A percentile compares a stretch with the other conserved stretches of the same genome.
phyloP scores from a whole-genome alignment of 1,139 yeast species.

The Saccharomyces hybrid region DNA sequence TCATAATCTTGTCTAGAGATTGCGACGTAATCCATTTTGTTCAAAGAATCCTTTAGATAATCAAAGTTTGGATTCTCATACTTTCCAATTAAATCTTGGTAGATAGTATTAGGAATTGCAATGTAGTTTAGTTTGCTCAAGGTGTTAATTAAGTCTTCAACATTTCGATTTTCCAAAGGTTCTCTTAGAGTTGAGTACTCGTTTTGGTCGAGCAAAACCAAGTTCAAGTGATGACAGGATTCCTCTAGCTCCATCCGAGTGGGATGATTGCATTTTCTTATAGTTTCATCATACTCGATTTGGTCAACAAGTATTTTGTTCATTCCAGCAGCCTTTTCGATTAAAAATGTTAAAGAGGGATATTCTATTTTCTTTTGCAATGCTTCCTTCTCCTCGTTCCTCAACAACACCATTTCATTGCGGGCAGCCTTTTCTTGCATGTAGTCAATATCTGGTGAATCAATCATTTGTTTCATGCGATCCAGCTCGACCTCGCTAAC shows the following conservation, averaged over 20 bases:
- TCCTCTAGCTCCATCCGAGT: not conserved
- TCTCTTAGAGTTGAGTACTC: constrained; percentile 8
- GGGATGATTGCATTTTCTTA: not conserved
- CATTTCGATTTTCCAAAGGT: constrained; percentile 9
- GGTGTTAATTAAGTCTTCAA: constrained; percentile 21
- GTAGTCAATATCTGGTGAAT: not conserved
- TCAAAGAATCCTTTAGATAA: too few species aligned
- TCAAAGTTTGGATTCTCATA: constrained; percentile 16
- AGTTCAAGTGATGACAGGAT: not conserved
- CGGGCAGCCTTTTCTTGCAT: not conserved
- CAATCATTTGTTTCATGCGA: not conserved
- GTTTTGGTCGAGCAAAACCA: constrained; percentile 1
- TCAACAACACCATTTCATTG: not conserved
- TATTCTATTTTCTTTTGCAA: not conserved
- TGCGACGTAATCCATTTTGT: too few species aligned
- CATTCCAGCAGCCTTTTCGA: constrained; percentile 16
- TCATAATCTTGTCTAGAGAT: too few species aligned
- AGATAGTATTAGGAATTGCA: too few species aligned
- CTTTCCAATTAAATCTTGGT: too few species aligned
- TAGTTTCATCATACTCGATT: not conserved
- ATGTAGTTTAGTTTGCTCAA: constrained; percentile 10
- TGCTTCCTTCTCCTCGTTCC: not conserved
- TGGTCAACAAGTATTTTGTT: constrained; percentile 4
- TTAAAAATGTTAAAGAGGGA: constrained; percentile 18
- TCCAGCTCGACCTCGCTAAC: not conserved